These are phyloP conservation scores for Comarum palustre DNA, from an alignment of 306 rosid genomes.

Conservation along the genomic window DNA sequence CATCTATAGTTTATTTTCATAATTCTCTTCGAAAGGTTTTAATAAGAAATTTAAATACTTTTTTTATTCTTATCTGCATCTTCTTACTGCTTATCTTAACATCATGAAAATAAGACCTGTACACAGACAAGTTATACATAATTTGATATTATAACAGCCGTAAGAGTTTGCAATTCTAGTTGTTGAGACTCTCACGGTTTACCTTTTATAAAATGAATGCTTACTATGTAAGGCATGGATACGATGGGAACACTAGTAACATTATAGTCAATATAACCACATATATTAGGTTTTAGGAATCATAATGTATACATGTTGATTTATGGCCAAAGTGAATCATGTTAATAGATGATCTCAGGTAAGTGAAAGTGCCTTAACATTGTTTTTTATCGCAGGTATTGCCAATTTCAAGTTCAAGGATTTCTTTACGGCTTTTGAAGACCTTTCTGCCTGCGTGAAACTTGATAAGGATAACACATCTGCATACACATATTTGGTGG, in stretches of 20 bases:
- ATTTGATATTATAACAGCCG: slow-evolving; percentile 3
- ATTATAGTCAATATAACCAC: neutral
- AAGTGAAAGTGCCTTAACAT: neutral
- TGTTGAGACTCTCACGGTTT: neutral
- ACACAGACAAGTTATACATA: neutral
- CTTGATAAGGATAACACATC: slow-evolving; percentile 67
- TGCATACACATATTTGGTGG: slow-evolving; percentile 80
- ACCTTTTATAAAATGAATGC: neutral
- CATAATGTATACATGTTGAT: neutral
- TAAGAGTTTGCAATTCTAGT: neutral
- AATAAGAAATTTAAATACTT: neutral
- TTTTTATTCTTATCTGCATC: neutral
- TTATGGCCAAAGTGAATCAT: neutral
- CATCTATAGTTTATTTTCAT: slow-evolving; percentile 5
- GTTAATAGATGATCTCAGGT: neutral
- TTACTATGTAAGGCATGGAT: neutral
- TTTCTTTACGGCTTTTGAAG: slow-evolving; percentile 67
- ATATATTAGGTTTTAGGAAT: neutral
- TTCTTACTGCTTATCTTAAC: neutral
- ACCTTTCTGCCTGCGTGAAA: slow-evolving; percentile 67
- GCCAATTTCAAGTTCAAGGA: slow-evolving; percentile 82
- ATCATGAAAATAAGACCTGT: neutral
- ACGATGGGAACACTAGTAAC: neutral
- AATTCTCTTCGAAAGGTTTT: slow-evolving; percentile 1
- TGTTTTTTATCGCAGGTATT: slow-evolving; percentile 50